These are phyloP conservation scores for Emmonsia crescens DNA, from an alignment of 2,329 filamentous ascomycete genomes.

Conservation along the genomic window DNA sequence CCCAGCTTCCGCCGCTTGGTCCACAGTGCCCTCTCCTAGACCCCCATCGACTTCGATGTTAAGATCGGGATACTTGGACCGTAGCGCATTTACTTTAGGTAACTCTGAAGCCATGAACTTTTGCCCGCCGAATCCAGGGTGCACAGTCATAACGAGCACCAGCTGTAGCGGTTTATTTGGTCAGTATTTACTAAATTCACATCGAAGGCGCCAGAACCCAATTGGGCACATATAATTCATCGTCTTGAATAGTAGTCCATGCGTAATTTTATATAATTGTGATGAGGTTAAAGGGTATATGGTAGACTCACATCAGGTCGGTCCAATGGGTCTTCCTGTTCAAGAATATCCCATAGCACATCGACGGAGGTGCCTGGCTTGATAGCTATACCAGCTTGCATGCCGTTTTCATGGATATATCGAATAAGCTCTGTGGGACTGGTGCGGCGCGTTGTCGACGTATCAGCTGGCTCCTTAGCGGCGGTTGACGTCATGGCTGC, in stretches of 20 bases:
- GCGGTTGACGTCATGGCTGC: slow-evolving; percentile 75
- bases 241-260: not conserved
- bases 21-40: slow-evolving; percentile 76
- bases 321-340: slow-evolving; percentile 60
- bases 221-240: not conserved
- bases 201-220: not conserved
- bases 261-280: not conserved
- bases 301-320: slow-evolving; percentile 68
- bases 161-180: slow-evolving; percentile 50
- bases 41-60: slow-evolving; percentile 98
- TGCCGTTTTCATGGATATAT: slow-evolving; percentile 79
- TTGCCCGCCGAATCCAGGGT: slow-evolving; percentile 94
- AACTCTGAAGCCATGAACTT: slow-evolving; percentile 97
- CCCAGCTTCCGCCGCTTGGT: slow-evolving; percentile 85
- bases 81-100: slow-evolving; percentile 79
- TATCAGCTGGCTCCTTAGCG: slow-evolving; percentile 64
- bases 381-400: slow-evolving; percentile 88
- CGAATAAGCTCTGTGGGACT: slow-evolving; percentile 74
- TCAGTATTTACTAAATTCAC: not conserved
- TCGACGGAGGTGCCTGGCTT: slow-evolving; percentile 88
- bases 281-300: not conserved
- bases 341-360: slow-evolving; percentile 83
- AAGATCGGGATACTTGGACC: slow-evolving; percentile 74
- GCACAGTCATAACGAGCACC: slow-evolving; percentile 96
- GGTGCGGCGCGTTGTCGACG: slow-evolving; percentile 56